A percentile compares a stretch with the other conserved stretches of the same genome.
phyloP scores from a whole-genome alignment of 495 filamentous ascomycete species.

The Talaromyces liani region DNA sequence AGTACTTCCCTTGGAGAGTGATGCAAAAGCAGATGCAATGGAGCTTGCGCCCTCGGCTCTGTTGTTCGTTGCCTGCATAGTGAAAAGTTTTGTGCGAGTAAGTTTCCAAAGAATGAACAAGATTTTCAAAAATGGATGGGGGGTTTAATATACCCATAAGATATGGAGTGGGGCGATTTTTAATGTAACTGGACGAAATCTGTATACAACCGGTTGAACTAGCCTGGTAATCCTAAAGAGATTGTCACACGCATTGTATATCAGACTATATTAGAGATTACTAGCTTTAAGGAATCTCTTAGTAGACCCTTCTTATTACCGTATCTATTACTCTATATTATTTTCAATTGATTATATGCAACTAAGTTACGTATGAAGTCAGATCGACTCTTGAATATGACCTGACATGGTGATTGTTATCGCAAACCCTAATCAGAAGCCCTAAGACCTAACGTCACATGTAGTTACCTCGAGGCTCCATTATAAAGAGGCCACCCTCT shows the following conservation, averaged over 20 bases:
- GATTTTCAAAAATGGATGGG: background rate
- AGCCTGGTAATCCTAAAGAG: background rate
- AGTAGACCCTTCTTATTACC: no score
- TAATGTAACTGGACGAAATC: background rate
- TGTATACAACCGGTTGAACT: background rate
- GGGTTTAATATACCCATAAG: background rate
- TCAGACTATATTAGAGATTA: no score
- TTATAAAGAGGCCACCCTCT: no score
- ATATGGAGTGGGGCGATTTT: background rate
- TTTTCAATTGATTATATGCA: no score
- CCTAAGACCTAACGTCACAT: background rate
- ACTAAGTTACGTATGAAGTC: no score
- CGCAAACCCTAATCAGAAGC: background rate
- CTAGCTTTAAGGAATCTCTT: no score
- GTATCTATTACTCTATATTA: no score
- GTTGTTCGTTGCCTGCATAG: slow-evolving; percentile 3
- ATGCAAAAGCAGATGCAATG: slow-evolving; percentile 3
- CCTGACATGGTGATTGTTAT: background rate
- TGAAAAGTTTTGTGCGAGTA: background rate
- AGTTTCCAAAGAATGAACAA: background rate
- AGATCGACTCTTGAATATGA: no score
- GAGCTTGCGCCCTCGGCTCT: slow-evolving; percentile 3
- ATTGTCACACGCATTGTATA: no score
- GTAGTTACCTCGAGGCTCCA: no score
- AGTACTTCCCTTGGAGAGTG: background rate